Evolutionary conservation across 805 yeast genomes (phyloP), one percentile per base, ranked within the genome.

Genomic region (Wickerhamomyces silvicola): DNA sequence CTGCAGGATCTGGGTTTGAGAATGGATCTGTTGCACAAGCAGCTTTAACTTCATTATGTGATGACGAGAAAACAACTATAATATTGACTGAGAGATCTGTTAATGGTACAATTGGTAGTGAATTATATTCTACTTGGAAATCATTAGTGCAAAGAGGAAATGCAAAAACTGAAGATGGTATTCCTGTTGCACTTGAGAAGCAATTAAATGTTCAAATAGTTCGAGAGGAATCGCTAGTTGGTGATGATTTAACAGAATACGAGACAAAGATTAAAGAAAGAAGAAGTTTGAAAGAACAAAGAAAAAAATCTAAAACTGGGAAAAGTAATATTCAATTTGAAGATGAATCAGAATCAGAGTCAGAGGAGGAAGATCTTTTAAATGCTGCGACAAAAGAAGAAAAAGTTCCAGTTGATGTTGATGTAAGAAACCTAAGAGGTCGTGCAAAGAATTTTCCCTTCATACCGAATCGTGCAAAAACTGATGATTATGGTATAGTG

Each of bases 401-500:
- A 20, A 55, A 45, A 37, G 40, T 49, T 14, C 56, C 53, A 6
- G 45, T 54, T 8, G 70, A 61, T 12, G 57, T 55, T 8, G 59
- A 52, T 28, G 55, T 54, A 4, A 43, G 52, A 13, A 52, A 49
- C 18, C 46, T 48, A 12, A 55, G 50, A 19, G 44, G 45, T 9
- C 37, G 52, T 21, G 41, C 64, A 54, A 72, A 68, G 27, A 80
- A 82, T 83, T 92, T 90, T 50, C 97, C 95, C 10, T 81, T 64
- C 44, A 60, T 73, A 23, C 69, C 72, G 1, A 70, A 66, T 29
- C 72, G 74, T 44, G 61, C 70, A 16, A 75, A 81, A 42, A 61
- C 68, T 28, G 97, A 92, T 51, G 97, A 90, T 43, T 92, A 90
- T 54, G 99, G 99, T 19, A 79, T 75, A 35, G 59, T 78, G 2